A percentile compares a stretch with the other conserved stretches of the same genome.
These are phyloP conservation scores for Rhizophora mangle DNA, from an alignment of 345 rosid species.

Conservation along the genomic window DNA sequence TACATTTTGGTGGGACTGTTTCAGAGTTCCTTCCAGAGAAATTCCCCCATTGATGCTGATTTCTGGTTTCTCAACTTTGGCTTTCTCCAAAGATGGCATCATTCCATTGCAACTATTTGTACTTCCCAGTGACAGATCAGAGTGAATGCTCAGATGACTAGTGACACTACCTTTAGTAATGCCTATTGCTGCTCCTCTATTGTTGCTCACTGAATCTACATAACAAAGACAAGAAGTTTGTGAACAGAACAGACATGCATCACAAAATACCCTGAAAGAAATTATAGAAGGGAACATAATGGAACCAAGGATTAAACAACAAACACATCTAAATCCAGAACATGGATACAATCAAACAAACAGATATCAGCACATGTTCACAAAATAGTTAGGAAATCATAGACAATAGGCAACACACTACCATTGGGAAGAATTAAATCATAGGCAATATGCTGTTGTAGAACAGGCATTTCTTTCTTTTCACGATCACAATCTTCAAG, in stretches of 20 bases:
- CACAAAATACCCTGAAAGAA: not conserved
- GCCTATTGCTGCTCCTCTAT: conserved; percentile 43
- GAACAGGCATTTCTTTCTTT: conserved; percentile 72
- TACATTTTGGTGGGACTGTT: conserved; percentile 30
- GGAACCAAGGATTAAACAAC: conserved; percentile 8
- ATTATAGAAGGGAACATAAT: conserved; percentile 2
- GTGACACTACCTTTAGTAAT: conserved; percentile 33
- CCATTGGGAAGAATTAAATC: conserved; percentile 84
- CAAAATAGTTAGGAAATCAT: conserved; percentile 16
- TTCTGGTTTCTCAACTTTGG: conserved; percentile 34
- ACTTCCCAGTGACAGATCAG: conserved; percentile 31
- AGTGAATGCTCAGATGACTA: conserved; percentile 21
- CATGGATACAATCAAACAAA: not conserved
- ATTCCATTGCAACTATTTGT: conserved; percentile 30
- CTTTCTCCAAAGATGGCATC: conserved; percentile 35
- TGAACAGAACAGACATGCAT: conserved; percentile 13
- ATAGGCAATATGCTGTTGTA: conserved; percentile 56
- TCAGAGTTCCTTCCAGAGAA: conserved; percentile 29
- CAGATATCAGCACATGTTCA: not conserved
- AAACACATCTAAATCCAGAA: not conserved
- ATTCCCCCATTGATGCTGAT: conserved; percentile 18
- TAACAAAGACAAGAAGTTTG: conserved; percentile 22
- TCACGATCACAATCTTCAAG: conserved; percentile 84
- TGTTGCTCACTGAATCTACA: conserved; percentile 47
- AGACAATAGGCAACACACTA: conserved; percentile 10